A percentile compares a stretch with the other conserved stretches of the same genome.
Conservation (phyloP, 345 rosid species). For the Erucastrum elatum region DNA sequence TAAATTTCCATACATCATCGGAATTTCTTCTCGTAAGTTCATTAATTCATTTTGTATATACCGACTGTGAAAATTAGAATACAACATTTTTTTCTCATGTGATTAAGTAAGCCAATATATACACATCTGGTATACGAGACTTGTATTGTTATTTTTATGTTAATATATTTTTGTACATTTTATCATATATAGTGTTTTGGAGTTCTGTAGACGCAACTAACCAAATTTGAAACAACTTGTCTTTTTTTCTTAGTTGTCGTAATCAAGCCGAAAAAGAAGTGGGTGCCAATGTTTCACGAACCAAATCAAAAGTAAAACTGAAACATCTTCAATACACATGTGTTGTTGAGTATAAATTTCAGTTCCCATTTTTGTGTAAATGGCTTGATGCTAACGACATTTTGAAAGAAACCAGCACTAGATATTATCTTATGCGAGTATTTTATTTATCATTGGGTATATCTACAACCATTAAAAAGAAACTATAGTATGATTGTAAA, state of each 20-base stretch:
- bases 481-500: background rate
- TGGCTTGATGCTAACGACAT: background rate
- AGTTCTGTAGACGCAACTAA: background rate
- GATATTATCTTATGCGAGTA: background rate
- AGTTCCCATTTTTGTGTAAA: background rate
- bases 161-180: background rate
- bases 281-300: background rate
- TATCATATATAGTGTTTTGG: background rate
- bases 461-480: constrained; percentile 5
- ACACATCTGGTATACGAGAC: background rate
- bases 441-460: background rate
- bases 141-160: background rate
- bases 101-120: background rate
- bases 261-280: background rate
- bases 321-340: background rate
- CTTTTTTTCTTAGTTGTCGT: background rate
- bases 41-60: constrained; percentile 28
- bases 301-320: background rate
- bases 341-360: background rate
- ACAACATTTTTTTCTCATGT: background rate
- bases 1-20: constrained; percentile 17
- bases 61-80: background rate
- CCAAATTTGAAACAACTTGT: background rate
- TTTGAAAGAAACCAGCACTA: background rate
- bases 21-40: constrained; percentile 17